These are phyloP conservation scores for Aurantiochytrium sp. DNA, from an alignment of 108 stramenopile genomes.

Conservation along the genomic window DNA sequence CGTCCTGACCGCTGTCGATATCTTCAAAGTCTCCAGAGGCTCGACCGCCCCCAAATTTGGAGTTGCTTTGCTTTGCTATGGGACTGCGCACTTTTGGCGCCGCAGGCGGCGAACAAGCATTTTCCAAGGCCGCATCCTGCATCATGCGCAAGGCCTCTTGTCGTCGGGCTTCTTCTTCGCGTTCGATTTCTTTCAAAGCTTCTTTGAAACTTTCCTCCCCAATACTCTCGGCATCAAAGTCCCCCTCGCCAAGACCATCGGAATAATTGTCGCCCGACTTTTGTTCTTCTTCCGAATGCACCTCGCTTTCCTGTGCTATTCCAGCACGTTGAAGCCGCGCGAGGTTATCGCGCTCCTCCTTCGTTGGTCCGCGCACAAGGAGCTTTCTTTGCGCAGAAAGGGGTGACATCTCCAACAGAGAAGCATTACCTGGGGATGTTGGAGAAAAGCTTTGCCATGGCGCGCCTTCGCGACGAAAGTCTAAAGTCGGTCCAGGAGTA, in stretches of 20 bases:
- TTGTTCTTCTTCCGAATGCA: too few species aligned
- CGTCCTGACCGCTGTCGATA: neutral
- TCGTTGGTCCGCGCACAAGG: neutral
- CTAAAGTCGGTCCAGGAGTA: neutral
- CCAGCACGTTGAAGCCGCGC: too few species aligned
- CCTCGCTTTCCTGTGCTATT: too few species aligned
- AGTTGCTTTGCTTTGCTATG: too few species aligned
- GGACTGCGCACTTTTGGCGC: too few species aligned
- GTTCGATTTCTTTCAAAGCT: neutral
- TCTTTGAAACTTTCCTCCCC: neutral
- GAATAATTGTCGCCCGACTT: neutral
- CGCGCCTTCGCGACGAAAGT: neutral
- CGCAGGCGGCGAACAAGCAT: too few species aligned
- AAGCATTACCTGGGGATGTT: neutral
- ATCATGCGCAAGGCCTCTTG: neutral
- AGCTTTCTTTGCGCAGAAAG: neutral
- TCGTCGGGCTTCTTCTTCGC: neutral
- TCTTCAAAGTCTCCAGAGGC: too few species aligned
- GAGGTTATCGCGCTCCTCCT: neutral
- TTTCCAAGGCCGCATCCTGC: neutral
- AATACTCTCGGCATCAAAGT: neutral
- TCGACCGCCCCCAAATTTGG: too few species aligned
- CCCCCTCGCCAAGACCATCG: neutral
- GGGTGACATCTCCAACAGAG: neutral
- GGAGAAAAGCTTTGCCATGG: neutral